Base-by-base conservation (phyloP, 495 filamentous ascomycete species). In the Tetracladium marchalianum region DNA sequence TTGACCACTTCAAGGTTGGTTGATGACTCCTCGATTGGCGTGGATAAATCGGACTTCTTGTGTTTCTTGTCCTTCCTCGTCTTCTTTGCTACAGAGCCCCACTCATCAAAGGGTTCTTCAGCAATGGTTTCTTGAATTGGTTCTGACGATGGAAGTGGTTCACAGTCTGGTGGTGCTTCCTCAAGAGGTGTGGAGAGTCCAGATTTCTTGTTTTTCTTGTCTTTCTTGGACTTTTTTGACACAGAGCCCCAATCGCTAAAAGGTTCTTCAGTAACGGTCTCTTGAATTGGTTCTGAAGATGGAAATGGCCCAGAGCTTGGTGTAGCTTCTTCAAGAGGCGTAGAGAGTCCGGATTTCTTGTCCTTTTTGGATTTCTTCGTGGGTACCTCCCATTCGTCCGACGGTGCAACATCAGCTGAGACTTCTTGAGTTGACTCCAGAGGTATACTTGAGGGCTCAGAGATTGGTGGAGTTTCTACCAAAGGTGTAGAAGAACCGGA, bases 361-460 rank as follows among this genome's bases (percentile, higher is more conserved):
- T 36, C 16, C 35, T 36, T 36, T 36, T 36, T 36, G 12, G 49
- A 54, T 47, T 55, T 44, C 27, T 51, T 58, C 44, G 22, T 27
- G 22, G 22, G 22, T 52, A 49, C 47, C 48, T 49, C 38, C 51
- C 53, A 51, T 55, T 49, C 47, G 49, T 45, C 53, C 53, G 34
- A 54, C 57, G 49, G 46, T 27, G 22, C 22, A 48, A 52, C 43
- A 50, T 47, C 50, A 36, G 18, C 39, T 50, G 13, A 7, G 22
- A 7, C 22, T 27, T 27, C 22, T 27, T 27, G 22, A 27, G 22
- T 27, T 36, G 46, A 65, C 63, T 60, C 61, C 67, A 27, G 51
- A 51, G 11, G 66, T 61, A 11, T 66, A 62, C n/a, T 27, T 27
- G 22, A 7, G 22, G 22, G 22, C 7, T 27, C 22, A 7, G 22